Percentiles rank a stretch among this genome's conserved stretches.
Evolutionary conservation across 78 protist genomes (phyloP).

Genomic region (Mantamonas sphyraenae): DNA sequence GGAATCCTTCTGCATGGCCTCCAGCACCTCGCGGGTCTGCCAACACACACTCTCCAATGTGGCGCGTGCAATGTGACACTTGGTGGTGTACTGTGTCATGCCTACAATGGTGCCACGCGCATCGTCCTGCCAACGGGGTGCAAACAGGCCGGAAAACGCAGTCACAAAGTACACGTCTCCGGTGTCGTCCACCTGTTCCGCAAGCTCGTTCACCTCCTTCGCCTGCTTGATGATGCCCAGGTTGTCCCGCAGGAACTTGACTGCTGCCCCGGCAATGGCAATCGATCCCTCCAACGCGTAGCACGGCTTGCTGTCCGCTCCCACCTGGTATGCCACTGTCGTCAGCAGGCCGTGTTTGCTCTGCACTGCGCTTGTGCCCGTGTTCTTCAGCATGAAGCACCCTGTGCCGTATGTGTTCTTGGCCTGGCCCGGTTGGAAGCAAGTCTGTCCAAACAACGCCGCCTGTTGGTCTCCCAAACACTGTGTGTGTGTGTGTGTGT

Average conservation of each 20-base stretch:
- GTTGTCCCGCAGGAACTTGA: constrained; percentile 74
- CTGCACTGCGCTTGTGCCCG: constrained; percentile 61
- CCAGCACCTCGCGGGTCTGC: constrained; percentile 59
- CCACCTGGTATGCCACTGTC: constrained; percentile 84
- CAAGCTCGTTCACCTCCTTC: constrained; percentile 50
- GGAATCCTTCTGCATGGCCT: constrained; percentile 53
- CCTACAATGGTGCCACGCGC: constrained; percentile 78
- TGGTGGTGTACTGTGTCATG: constrained; percentile 60
- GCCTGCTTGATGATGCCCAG: constrained; percentile 30
- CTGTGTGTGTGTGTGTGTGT: background rate
- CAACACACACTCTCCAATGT: constrained; percentile 60
- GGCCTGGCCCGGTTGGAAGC: constrained; percentile 70
- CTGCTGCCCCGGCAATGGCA: constrained; percentile 78
- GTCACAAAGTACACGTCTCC: constrained; percentile 79
- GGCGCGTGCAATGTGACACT: constrained; percentile 69
- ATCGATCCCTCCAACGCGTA: constrained; percentile 77
- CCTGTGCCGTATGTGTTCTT: constrained; percentile 96
- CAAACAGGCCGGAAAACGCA: constrained; percentile 76
- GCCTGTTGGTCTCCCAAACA: constrained; percentile 96
- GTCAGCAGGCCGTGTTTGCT: constrained; percentile 87
- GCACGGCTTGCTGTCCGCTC: constrained; percentile 2
- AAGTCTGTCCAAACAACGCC: constrained; percentile 91
- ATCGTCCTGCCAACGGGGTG: constrained; percentile 76
- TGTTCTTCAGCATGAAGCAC: constrained; percentile 86
- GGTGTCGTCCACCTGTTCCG: constrained; percentile 37